Evolutionary conservation across 257 asterid species (phyloP).

Genomic region (Echites panduratus): DNA sequence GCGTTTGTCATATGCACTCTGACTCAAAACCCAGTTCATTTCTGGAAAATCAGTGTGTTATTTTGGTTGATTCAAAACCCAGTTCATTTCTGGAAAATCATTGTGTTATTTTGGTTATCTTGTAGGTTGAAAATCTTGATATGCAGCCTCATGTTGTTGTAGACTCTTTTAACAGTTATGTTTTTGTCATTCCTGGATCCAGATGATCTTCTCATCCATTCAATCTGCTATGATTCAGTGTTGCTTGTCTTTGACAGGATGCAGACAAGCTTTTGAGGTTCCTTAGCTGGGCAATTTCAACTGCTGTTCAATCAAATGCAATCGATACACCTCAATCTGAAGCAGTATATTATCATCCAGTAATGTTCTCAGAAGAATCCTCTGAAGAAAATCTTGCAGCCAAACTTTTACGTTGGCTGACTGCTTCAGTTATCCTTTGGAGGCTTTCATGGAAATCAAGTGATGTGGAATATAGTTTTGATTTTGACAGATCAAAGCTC

Average conservation of each 20-base stretch:
- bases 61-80: not conserved
- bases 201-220: not conserved
- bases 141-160: not conserved
- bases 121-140: not conserved
- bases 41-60: not conserved
- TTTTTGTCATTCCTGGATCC: not conserved
- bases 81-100: not conserved
- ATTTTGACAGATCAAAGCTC: constrained; percentile 33
- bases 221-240: not conserved
- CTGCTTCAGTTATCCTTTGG: constrained; percentile 73
- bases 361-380: constrained; percentile 26
- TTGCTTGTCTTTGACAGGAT: constrained; percentile 38
- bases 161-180: not conserved
- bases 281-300: constrained; percentile 62
- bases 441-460: constrained; percentile 37
- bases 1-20: not conserved
- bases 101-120: not conserved
- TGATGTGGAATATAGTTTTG: constrained; percentile 18
- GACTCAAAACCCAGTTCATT: not conserved
- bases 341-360: constrained; percentile 20
- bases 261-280: constrained; percentile 51
- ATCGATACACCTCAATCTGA: constrained; percentile 26
- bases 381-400: constrained; percentile 47
- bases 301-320: constrained; percentile 48
- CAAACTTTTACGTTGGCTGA: constrained; percentile 82